Evolutionary conservation across 768 basidiomycete species (phyloP).

Genomic region (Boletus subcaerulescens): DNA sequence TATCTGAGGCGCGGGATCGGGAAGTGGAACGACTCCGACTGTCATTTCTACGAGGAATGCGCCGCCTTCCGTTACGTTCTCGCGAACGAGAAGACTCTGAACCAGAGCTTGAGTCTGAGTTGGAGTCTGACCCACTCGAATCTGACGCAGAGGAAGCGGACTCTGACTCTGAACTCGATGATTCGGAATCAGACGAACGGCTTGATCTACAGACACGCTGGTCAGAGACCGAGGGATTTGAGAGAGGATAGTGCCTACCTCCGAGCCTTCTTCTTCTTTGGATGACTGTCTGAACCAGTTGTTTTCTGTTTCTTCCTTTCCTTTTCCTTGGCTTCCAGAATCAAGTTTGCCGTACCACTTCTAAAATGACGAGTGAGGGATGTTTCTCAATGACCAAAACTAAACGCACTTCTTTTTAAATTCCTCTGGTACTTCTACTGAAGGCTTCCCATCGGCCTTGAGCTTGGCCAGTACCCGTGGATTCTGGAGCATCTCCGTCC

Average conservation of each 20-base stretch:
- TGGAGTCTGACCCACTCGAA: conserved; percentile 27
- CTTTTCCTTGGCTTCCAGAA: conserved; percentile 81
- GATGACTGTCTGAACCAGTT: conserved; percentile 28
- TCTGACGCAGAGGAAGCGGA: conserved; percentile 26
- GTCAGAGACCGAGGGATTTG: background rate
- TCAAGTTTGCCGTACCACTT: conserved; percentile 79
- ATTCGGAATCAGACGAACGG: conserved; percentile 27
- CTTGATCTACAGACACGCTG: conserved; percentile 28
- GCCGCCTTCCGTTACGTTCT: conserved; percentile 41
- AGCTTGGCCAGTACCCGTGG: conserved; percentile 65
- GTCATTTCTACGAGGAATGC: conserved; percentile 29
- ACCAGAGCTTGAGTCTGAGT: conserved; percentile 29
- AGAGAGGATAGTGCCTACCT: conserved; percentile 37
- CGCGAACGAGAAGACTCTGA: conserved; percentile 48
- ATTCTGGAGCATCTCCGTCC: conserved; percentile 82
- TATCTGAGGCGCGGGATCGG: conserved; percentile 16
- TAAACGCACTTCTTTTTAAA: conserved; percentile 72
- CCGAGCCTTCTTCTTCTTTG: conserved; percentile 36
- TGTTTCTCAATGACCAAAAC: background rate
- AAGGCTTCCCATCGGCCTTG: conserved; percentile 68
- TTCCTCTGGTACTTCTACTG: conserved; percentile 86
- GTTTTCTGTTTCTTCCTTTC: conserved; percentile 49
- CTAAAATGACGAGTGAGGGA: conserved; percentile 34
- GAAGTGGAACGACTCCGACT: conserved; percentile 24
- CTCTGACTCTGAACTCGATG: conserved; percentile 30